These are phyloP conservation scores for Epichloe festucae DNA, from an alignment of 2,329 filamentous ascomycete genomes.

Conservation along the genomic window DNA sequence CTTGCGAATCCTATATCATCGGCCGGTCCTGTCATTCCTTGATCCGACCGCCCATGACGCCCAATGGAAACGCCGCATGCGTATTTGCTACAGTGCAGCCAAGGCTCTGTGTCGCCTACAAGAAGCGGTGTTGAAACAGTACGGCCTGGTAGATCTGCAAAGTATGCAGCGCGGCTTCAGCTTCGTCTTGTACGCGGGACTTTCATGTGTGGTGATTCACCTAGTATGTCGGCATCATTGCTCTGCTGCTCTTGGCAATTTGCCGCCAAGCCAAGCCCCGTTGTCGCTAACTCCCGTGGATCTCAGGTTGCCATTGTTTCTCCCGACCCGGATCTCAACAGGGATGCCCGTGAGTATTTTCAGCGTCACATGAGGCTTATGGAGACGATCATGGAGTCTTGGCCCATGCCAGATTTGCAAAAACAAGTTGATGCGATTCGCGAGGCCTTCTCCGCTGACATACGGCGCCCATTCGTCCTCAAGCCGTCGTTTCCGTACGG, in stretches of 20 bases:
- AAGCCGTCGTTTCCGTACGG: slow-evolving; percentile 81
- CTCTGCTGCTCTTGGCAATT: neutral
- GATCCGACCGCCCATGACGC: slow-evolving; percentile 58
- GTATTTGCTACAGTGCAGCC: slow-evolving; percentile 71
- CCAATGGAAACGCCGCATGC: slow-evolving; percentile 79
- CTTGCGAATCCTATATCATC: slow-evolving; percentile 72
- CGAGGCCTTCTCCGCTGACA: slow-evolving; percentile 82
- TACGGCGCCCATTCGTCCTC: slow-evolving; percentile 72
- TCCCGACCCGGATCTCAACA: slow-evolving; percentile 77
- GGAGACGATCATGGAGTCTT: slow-evolving; percentile 69
- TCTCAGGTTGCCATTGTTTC: slow-evolving; percentile 78
- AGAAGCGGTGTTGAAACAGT: slow-evolving; percentile 66
- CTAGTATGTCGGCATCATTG: slow-evolving; percentile 50
- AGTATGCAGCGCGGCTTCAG: slow-evolving; percentile 93
- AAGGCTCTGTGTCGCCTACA: slow-evolving; percentile 78
- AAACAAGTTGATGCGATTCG: slow-evolving; percentile 80
- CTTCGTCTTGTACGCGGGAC: slow-evolving; percentile 83
- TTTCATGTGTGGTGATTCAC: slow-evolving; percentile 88
- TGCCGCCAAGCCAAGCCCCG: slow-evolving; percentile 1
- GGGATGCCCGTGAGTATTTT: slow-evolving; percentile 78
- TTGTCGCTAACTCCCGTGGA: slow-evolving; percentile 8
- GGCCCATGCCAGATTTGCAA: slow-evolving; percentile 83
- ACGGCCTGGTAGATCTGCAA: slow-evolving; percentile 66
- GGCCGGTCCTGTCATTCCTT: slow-evolving; percentile 70
- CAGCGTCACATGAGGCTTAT: slow-evolving; percentile 87